Conservation (phyloP, 768 basidiomycete genomes). For the Mycena belliarum region DNA sequence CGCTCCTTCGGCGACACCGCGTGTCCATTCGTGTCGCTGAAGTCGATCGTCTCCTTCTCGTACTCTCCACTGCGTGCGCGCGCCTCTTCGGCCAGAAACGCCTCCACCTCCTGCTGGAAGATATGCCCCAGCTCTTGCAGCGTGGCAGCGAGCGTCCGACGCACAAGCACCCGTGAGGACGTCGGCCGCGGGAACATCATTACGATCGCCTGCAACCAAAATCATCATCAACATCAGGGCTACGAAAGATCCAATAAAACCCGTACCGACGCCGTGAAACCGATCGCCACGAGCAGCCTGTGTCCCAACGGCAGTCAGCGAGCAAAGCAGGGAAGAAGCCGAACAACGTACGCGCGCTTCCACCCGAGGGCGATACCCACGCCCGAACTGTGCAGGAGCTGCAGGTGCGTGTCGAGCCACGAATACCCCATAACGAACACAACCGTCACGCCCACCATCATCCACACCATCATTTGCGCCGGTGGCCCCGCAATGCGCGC, state of each 20-base stretch:
- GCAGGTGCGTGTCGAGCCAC: conserved; percentile 39
- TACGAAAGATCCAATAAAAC: background rate
- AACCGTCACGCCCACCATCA: conserved; percentile 38
- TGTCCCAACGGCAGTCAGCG: too few species aligned
- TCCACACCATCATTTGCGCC: conserved; percentile 37
- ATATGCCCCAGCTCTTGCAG: conserved; percentile 37
- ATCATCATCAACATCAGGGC: background rate
- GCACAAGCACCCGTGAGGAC: conserved; percentile 43
- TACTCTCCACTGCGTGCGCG: conserved; percentile 32
- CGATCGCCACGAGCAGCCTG: conserved; percentile 46
- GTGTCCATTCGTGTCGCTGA: conserved; percentile 21
- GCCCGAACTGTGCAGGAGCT: conserved; percentile 32
- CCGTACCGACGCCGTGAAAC: conserved; percentile 44
- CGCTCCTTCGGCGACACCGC: conserved; percentile 38
- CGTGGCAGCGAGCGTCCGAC: conserved; percentile 40
- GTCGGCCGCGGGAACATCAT: conserved; percentile 49
- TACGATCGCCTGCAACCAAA: conserved; percentile 35
- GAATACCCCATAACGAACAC: conserved; percentile 46
- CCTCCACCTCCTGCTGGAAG: conserved; percentile 43
- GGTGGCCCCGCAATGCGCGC: conserved; percentile 36
- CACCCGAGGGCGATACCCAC: conserved; percentile 40
- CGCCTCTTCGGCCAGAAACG: conserved; percentile 45
- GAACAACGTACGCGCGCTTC: conserved; percentile 41
- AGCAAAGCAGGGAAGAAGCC: too few species aligned
- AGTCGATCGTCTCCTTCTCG: conserved; percentile 34